Percentiles rank a stretch among this genome's conserved stretches.
These are phyloP conservation scores for Dioszegia hungarica DNA, from an alignment of 768 basidiomycete genomes.

Conservation along the genomic window DNA sequence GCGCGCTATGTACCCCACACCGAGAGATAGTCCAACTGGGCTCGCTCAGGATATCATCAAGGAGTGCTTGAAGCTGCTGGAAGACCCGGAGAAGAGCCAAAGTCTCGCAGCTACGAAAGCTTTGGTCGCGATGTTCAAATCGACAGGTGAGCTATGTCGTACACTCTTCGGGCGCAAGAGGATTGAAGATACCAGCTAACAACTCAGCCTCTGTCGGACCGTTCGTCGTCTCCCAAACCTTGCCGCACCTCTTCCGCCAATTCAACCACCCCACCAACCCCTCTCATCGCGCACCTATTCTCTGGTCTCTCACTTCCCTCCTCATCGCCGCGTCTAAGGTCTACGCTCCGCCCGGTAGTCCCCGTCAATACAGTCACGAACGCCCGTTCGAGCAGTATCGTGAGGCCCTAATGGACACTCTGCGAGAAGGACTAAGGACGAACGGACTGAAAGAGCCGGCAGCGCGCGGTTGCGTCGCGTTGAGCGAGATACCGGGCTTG, in stretches of 20 bases:
- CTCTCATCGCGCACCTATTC: slow-evolving; percentile 58
- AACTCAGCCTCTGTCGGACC: slow-evolving; percentile 62
- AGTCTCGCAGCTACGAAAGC: slow-evolving; percentile 82
- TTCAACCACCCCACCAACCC: slow-evolving; percentile 58
- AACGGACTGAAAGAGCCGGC: slow-evolving; percentile 29
- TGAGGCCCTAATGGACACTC: slow-evolving; percentile 58
- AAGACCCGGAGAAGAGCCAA: slow-evolving; percentile 89
- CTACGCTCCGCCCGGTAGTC: slow-evolving; percentile 26
- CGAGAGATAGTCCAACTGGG: slow-evolving; percentile 52
- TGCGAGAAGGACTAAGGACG: slow-evolving; percentile 38
- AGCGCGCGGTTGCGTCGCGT: slow-evolving; percentile 32
- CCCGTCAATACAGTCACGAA: slow-evolving; percentile 34
- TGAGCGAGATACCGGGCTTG: slow-evolving; percentile 63
- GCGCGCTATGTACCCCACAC: slow-evolving; percentile 60
- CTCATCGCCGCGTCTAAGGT: slow-evolving; percentile 54
- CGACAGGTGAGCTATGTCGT: slow-evolving; percentile 60
- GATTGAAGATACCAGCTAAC: neutral
- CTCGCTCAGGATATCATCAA: slow-evolving; percentile 70
- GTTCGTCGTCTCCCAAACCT: slow-evolving; percentile 62
- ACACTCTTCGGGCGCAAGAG: neutral
- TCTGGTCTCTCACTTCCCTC: slow-evolving; percentile 57
- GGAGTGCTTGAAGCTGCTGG: slow-evolving; percentile 72
- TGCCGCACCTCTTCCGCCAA: slow-evolving; percentile 71
- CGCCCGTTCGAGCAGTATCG: slow-evolving; percentile 60
- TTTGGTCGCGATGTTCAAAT: slow-evolving; percentile 69